Percentiles rank a stretch among this genome's conserved stretches.
Conservation (phyloP, 768 basidiomycete species). For the Tephrocybe rancida region DNA sequence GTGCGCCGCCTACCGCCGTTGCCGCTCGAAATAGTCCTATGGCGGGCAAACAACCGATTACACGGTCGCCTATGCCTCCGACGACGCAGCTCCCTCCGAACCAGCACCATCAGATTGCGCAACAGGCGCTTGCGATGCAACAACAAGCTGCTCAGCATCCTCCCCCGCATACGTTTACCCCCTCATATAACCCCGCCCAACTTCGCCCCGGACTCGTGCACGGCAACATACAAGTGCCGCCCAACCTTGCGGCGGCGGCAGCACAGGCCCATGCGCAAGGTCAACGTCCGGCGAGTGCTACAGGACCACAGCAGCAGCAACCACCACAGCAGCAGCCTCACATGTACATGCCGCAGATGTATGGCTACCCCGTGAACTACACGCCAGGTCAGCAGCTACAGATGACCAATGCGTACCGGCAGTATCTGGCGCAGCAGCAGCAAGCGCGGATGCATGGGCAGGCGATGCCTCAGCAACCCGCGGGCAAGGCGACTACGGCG, state of each 20-base stretch:
- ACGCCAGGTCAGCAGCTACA: slow-evolving; percentile 7
- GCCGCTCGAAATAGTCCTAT: slow-evolving; percentile 37
- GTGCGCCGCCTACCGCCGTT: slow-evolving; percentile 17
- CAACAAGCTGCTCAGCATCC: slow-evolving; percentile 23
- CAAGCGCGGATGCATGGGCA: slow-evolving; percentile 9
- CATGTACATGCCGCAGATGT: slow-evolving; percentile 20
- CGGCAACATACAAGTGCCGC: slow-evolving; percentile 23
- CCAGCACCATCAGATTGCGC: slow-evolving; percentile 14
- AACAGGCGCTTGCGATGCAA: slow-evolving; percentile 4
- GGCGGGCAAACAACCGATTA: slow-evolving; percentile 31
- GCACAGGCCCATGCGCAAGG: slow-evolving; percentile 9
- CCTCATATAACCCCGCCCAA: slow-evolving; percentile 37
- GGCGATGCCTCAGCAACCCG: slow-evolving; percentile 9
- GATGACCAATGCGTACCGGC: background rate
- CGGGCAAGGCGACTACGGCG: slow-evolving; percentile 10
- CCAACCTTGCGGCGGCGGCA: slow-evolving; percentile 20
- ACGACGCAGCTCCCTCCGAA: slow-evolving; percentile 26
- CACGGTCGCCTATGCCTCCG: slow-evolving; percentile 31
- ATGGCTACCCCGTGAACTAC: slow-evolving; percentile 18
- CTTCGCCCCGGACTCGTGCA: slow-evolving; percentile 31
- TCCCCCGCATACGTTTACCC: slow-evolving; percentile 23
- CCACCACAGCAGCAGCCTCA: slow-evolving; percentile 14
- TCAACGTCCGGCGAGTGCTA: slow-evolving; percentile 11
- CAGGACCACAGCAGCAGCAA: slow-evolving; percentile 14
- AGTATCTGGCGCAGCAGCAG: slow-evolving; percentile 10